phyloP scores from a whole-genome alignment of 352 stramenopile genomes.

The Phytophthora lateralis region DNA sequence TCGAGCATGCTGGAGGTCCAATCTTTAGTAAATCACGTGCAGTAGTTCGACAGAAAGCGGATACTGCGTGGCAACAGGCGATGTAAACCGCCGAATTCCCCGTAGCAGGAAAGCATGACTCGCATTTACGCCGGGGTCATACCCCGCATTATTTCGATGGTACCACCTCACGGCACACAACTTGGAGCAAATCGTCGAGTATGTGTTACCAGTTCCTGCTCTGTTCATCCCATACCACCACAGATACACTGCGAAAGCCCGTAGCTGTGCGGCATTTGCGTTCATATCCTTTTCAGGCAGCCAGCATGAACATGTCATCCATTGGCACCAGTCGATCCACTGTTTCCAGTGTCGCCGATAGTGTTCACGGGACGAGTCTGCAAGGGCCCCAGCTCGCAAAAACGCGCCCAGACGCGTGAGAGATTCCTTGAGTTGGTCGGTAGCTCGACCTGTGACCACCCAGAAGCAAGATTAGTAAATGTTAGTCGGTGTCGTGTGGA shows the following conservation, averaged over 20 bases:
- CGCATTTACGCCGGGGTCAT: conserved; percentile 21
- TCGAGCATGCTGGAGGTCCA: conserved; percentile 14
- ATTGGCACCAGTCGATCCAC: neutral
- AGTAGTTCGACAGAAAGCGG: conserved; percentile 12
- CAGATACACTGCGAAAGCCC: conserved; percentile 11
- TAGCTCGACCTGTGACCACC: conserved; percentile 10
- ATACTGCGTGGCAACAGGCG: conserved; percentile 14
- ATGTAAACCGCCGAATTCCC: conserved; percentile 16
- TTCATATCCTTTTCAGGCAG: conserved; percentile 1
- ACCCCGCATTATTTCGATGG: conserved; percentile 14
- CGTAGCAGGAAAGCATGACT: conserved; percentile 21
- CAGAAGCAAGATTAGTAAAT: conserved; percentile 15
- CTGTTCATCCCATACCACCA: conserved; percentile 14
- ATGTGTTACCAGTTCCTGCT: conserved; percentile 3
- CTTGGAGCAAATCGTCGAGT: conserved; percentile 16
- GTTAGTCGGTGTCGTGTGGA: conserved; percentile 5
- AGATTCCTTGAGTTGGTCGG: conserved; percentile 9
- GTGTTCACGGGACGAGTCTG: neutral
- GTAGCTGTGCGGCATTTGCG: conserved; percentile 7
- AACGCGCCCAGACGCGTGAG: conserved; percentile 14
- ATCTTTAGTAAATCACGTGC: neutral
- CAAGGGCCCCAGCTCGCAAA: conserved; percentile 10
- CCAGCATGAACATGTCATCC: conserved; percentile 9
- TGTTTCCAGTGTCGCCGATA: conserved; percentile 10
- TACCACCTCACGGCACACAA: conserved; percentile 19